phyloP scores from a whole-genome alignment of 176 grass and related monocot genomes.

The Poa pratensis region DNA sequence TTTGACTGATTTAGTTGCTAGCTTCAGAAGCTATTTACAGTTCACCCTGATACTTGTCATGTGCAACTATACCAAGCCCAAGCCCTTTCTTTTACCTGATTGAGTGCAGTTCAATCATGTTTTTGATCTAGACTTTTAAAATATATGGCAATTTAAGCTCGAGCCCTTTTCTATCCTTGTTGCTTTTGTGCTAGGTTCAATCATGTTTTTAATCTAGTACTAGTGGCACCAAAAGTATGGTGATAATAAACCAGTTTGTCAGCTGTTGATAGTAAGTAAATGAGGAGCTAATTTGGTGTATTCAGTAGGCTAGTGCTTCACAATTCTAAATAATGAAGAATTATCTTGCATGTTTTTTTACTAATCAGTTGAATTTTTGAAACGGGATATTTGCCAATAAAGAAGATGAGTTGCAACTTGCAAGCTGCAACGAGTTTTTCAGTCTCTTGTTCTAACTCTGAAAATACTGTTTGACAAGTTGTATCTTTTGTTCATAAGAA shows the following conservation, averaged over 20 bases:
- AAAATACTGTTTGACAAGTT: not conserved
- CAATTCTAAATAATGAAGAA: not conserved
- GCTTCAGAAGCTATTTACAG: slow-evolving; percentile 15
- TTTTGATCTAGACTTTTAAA: not conserved
- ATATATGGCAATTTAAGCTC: not conserved
- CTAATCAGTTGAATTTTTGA: not conserved
- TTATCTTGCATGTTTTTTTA: not conserved
- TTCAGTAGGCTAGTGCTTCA: not conserved
- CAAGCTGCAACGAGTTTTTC: not conserved
- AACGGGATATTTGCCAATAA: not conserved
- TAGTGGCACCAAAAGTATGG: not conserved
- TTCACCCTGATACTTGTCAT: not conserved
- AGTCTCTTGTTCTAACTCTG: not conserved
- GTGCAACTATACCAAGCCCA: not conserved
- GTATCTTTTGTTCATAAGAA: slow-evolving; percentile 23
- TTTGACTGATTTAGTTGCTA: slow-evolving; percentile 26
- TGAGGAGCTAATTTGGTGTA: not conserved
- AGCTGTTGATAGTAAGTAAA: not conserved
- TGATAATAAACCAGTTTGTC: not conserved
- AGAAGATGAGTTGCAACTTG: not conserved
- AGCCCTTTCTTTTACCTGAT: not conserved
- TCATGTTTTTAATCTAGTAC: not conserved
- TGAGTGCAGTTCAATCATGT: not conserved
- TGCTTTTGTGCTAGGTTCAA: not conserved
- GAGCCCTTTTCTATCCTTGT: not conserved